phyloP scores from a whole-genome alignment of 768 basidiomycete species.

The Rhodotorula graminis region DNA sequence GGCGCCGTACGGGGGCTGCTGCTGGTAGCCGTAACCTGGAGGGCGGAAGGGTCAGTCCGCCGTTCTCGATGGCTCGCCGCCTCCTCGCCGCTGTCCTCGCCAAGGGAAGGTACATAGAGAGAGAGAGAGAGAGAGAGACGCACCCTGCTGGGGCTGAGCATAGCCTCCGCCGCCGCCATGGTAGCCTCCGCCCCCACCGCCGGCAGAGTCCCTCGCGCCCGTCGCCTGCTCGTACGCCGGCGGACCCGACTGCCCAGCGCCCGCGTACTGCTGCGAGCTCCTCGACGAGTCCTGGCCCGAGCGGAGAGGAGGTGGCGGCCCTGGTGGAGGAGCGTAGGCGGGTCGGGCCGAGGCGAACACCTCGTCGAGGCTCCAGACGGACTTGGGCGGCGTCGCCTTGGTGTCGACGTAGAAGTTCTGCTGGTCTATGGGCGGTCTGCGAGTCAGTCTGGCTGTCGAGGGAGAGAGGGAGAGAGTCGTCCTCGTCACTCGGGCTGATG shows the following conservation, averaged over 20 bases:
- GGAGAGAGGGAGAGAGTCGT: no score
- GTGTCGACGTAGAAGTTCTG: conserved; percentile 42
- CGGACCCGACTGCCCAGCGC: neutral
- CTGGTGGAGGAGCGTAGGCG: conserved; percentile 24
- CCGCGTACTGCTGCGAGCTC: neutral
- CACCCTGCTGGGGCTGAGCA: neutral
- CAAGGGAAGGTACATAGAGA: no score
- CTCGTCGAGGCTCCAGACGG: conserved; percentile 40
- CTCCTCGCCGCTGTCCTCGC: neutral
- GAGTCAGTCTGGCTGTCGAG: neutral
- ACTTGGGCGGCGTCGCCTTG: conserved; percentile 31
- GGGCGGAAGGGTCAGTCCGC: neutral
- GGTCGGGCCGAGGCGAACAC: conserved; percentile 16
- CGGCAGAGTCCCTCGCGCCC: neutral
- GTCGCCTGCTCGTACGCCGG: neutral
- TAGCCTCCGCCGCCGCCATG: neutral
- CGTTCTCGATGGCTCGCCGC: neutral
- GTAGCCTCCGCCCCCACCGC: neutral
- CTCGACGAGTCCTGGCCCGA: neutral
- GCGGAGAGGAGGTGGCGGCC: conserved; percentile 17
- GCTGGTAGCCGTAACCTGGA: conserved; percentile 3
- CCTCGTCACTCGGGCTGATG: neutral
- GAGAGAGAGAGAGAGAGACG: neutral
- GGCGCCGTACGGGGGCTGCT: neutral
- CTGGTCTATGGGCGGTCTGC: neutral